These are phyloP conservation scores for Zasmidium angulare DNA, from an alignment of 2,329 filamentous ascomycete genomes.

Conservation along the genomic window DNA sequence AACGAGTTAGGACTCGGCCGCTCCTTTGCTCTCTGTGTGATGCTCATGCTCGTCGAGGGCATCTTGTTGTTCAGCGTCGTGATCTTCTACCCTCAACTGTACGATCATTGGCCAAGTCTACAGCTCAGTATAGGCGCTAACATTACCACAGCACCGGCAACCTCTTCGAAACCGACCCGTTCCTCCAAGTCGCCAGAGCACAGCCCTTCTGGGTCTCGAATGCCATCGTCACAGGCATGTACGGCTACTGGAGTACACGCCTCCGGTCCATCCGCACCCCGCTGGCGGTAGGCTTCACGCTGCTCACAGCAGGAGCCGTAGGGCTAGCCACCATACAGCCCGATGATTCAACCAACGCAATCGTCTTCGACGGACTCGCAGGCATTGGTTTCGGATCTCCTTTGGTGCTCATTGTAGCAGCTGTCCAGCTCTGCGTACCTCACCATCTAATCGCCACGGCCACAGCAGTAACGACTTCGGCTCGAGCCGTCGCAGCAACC, in stretches of 20 bases:
- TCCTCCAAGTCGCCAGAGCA: constrained; percentile 3
- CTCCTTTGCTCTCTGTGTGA: constrained; percentile 13
- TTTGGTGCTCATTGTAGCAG: constrained; percentile 21
- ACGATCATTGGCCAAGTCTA: constrained; percentile 1
- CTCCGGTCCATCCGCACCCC: constrained; percentile 13
- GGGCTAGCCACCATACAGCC: constrained; percentile 20
- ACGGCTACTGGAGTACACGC: constrained; percentile 14
- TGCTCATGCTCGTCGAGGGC: constrained; percentile 21
- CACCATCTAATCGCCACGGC: constrained; percentile 23
- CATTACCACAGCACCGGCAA: not conserved
- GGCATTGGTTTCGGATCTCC: constrained; percentile 23
- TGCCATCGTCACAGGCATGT: constrained; percentile 5
- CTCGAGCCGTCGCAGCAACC: constrained; percentile 32
- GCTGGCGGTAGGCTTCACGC: constrained; percentile 16
- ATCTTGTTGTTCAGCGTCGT: constrained; percentile 18
- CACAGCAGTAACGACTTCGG: constrained; percentile 13
- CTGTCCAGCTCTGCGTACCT: constrained; percentile 19
- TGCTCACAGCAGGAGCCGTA: constrained; percentile 15
- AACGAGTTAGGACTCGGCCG: constrained; percentile 8
- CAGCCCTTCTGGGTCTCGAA: constrained; percentile 19
- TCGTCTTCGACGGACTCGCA: constrained; percentile 16
- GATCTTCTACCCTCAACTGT: constrained; percentile 20
- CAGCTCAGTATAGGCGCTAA: too few relatives aligned
- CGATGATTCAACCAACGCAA: constrained; percentile 14
- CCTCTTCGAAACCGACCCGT: constrained; percentile 13